Evolutionary conservation across 495 filamentous ascomycete species (phyloP).

Genomic region (Astrothelium macrocarpum): DNA sequence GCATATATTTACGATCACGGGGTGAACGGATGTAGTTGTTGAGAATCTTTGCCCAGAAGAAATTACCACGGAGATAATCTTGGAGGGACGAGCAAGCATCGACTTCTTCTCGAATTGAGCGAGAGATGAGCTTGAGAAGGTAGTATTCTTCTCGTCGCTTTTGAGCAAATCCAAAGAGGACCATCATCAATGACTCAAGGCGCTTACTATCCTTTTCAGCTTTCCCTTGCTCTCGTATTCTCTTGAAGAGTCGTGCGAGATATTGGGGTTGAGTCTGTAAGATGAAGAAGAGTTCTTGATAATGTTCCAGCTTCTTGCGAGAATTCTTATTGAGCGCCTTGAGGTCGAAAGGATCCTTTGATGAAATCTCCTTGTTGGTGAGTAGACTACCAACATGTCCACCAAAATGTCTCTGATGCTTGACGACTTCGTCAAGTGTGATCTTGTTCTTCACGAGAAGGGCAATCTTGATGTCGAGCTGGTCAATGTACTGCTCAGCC

Average conservation of each 20-base stretch:
- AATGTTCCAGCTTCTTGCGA: conserved; percentile 85
- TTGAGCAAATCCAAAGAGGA: conserved; percentile 92
- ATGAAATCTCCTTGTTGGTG: conserved; percentile 76
- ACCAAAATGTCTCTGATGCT: conserved; percentile 92
- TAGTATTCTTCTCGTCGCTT: conserved; percentile 97
- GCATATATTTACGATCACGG: conserved; percentile 82
- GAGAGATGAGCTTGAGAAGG: conserved; percentile 75
- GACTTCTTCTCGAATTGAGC: conserved; percentile 79
- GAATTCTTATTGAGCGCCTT: conserved; percentile 97
- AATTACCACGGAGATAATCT: conserved; percentile 81
- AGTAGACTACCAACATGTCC: conserved; percentile 81
- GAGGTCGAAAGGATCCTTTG: conserved; percentile 86
- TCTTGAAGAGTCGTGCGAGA: conserved; percentile 75
- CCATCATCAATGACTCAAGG: conserved; percentile 90
- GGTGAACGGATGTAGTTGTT: conserved; percentile 84
- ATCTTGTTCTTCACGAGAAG: conserved; percentile 99
- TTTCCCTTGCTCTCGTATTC: conserved; percentile 72
- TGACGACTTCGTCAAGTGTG: conserved; percentile 93
- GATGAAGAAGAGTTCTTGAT: conserved; percentile 96
- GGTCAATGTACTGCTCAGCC: conserved; percentile 94
- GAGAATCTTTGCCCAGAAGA: conserved; percentile 85
- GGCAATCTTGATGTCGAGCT: conserved; percentile 97
- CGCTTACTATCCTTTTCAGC: conserved; percentile 87
- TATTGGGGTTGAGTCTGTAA: conserved; percentile 96
- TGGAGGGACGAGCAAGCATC: conserved; percentile 62